These are phyloP conservation scores for Suhomyces bokatorum DNA, from an alignment of 1,139 yeast genomes.

Conservation along the genomic window DNA sequence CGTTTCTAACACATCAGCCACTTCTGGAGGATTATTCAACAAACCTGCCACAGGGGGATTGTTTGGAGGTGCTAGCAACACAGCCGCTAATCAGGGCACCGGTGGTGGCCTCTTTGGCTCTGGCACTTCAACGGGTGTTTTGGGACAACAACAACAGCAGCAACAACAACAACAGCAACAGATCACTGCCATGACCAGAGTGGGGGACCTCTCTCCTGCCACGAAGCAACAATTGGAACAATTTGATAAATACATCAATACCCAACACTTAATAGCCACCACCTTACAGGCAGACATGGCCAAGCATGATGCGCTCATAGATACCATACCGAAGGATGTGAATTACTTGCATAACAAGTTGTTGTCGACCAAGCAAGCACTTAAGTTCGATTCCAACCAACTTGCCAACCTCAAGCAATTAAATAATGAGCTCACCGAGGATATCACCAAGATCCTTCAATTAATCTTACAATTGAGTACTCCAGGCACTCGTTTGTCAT, in stretches of 20 bases:
- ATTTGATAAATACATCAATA: slow-evolving; percentile 78
- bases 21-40: slow-evolving; percentile 23
- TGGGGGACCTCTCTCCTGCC: slow-evolving; percentile 77
- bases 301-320: slow-evolving; percentile 68
- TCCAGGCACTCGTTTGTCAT: slow-evolving; percentile 65
- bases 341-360: slow-evolving; percentile 65
- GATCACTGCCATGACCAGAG: slow-evolving; percentile 82
- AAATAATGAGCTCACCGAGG: slow-evolving; percentile 64
- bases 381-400: slow-evolving; percentile 45
- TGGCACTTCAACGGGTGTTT: slow-evolving; percentile 1
- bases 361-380: slow-evolving; percentile 67
- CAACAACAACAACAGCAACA: slow-evolving; percentile 44
- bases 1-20: slow-evolving; percentile 4
- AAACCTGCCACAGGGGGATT: slow-evolving; percentile 24
- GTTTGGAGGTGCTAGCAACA: slow-evolving; percentile 15
- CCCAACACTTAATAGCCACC: slow-evolving; percentile 81
- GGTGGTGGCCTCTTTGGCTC: slow-evolving; percentile 25
- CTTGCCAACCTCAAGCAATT: slow-evolving; percentile 36
- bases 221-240: slow-evolving; percentile 76
- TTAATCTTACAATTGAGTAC: slow-evolving; percentile 65
- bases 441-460: slow-evolving; percentile 67
- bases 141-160: slow-evolving; percentile 22
- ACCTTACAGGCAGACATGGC: slow-evolving; percentile 65
- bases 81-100: slow-evolving; percentile 3
- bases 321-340: slow-evolving; percentile 84